Evolutionary conservation across 2,329 filamentous ascomycete genomes (phyloP).

Genomic region (Zasmidium cellare): DNA sequence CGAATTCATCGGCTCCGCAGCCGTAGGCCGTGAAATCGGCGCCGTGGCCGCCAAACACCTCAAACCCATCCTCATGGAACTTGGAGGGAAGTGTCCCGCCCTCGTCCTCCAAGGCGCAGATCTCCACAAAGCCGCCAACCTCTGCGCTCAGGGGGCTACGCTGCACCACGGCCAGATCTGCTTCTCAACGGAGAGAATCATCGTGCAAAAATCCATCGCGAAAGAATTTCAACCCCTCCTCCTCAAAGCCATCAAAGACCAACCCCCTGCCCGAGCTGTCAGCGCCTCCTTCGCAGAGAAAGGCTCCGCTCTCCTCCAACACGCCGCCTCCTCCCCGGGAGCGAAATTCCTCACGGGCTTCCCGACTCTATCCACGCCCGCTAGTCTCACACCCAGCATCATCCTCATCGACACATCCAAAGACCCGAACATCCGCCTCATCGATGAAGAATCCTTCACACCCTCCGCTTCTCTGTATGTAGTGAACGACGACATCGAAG

Average conservation of each 20-base stretch:
- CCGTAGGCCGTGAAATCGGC: conserved; percentile 70
- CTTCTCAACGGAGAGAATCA: conserved; percentile 77
- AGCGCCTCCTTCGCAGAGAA: neutral
- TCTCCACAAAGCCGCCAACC: conserved; percentile 66
- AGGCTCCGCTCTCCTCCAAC: conserved; percentile 51
- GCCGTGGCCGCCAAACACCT: conserved; percentile 68
- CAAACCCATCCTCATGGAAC: conserved; percentile 77
- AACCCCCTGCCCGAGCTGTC: neutral
- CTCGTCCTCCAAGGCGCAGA: conserved; percentile 81
- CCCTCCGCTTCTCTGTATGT: conserved; percentile 70
- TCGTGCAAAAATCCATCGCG: conserved; percentile 58
- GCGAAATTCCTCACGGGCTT: conserved; percentile 57
- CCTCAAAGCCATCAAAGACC: neutral
- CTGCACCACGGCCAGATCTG: conserved; percentile 76
- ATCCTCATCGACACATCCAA: neutral
- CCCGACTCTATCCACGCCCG: neutral
- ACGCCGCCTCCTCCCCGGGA: conserved; percentile 57
- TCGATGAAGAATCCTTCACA: conserved; percentile 59
- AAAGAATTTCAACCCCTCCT: neutral
- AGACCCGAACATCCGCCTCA: neutral
- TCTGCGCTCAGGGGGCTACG: conserved; percentile 70
- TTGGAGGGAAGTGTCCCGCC: conserved; percentile 78
- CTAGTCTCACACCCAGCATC: neutral
- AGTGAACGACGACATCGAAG: conserved; percentile 68
- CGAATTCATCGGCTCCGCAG: conserved; percentile 75